Evolutionary conservation across 1,284 basidiomycete genomes (phyloP), one percentile per base, ranked within the genome.

Genomic region (Retiboletus fuscus): DNA sequence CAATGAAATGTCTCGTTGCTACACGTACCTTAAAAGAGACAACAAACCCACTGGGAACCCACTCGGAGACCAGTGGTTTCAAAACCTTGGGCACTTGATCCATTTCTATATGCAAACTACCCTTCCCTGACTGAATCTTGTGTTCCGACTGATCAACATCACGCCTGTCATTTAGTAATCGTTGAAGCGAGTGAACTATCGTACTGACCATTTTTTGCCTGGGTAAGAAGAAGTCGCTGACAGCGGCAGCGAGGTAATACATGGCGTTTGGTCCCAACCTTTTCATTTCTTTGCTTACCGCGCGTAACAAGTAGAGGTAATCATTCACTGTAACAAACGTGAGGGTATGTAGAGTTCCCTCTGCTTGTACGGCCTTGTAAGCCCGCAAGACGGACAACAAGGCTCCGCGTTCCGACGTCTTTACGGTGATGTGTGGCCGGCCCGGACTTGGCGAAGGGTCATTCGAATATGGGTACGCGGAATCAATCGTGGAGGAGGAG

Each of bases 51-150:
- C 95, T 92, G 2, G 92, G 92, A 0, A 92, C 93, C 98, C 97
- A 99, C 80, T 98, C 93, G 65, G 95, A 91, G 5, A 98, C 96
- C 84, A 99, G 88, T 0, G 95, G 93, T 81, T 95, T 95, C 61
- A 99, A 84, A 51, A 99, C 93, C 83, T 99, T 99, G 13, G 98
- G 97, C 2, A 99, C 97, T 82, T 98, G 96, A 81, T 99, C 97
- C 97, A 99, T 99, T 82, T 98, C 96, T 73, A 99, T 94, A 57
- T 92, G 89, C 47, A 99, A 84, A 74, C 94, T 96, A 4, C 96
- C 96, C 81, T 97, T 96, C 28, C 94, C 94, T 0, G 96, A 98
- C 81, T 99, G 97, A 61, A 99, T 99, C 85, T 99, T 99, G 86
- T 99, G 97, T 84, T 96, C 95, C 3, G 96, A 94, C 96, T 98